Evolutionary conservation across 2,329 filamentous ascomycete genomes (phyloP).

Genomic region (Sclerotinia glacialis): DNA sequence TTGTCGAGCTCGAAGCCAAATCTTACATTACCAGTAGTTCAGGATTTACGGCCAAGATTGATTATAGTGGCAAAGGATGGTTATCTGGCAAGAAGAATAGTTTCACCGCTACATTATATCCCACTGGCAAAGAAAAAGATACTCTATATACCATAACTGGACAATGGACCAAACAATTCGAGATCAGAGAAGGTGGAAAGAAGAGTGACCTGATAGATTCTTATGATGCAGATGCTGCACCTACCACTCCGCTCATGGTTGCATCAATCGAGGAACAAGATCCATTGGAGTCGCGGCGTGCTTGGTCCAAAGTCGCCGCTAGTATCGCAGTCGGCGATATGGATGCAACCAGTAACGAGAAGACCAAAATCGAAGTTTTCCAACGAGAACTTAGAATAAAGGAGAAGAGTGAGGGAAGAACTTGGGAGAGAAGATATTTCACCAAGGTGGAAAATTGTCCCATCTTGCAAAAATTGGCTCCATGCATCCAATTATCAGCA

Average conservation of each 20-base stretch:
- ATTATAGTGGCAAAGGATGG: slow-evolving; percentile 94
- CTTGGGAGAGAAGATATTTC: slow-evolving; percentile 88
- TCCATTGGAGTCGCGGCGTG: slow-evolving; percentile 79
- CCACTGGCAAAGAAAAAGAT: slow-evolving; percentile 67
- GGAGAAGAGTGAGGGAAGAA: slow-evolving; percentile 70
- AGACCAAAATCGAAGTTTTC: slow-evolving; percentile 84
- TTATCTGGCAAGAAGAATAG: slow-evolving; percentile 93
- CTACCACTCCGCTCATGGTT: slow-evolving; percentile 66
- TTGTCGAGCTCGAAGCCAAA: slow-evolving; percentile 82
- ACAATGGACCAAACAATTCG: slow-evolving; percentile 84
- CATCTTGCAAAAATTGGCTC: slow-evolving; percentile 45
- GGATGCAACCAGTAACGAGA: slow-evolving; percentile 73
- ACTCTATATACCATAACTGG: slow-evolving; percentile 79
- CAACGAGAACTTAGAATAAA: slow-evolving; percentile 74
- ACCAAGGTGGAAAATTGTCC: slow-evolving; percentile 49
- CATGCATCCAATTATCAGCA: slow-evolving; percentile 41
- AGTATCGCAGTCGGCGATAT: slow-evolving; percentile 81
- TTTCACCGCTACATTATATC: slow-evolving; percentile 72
- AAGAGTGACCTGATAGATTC: slow-evolving; percentile 55
- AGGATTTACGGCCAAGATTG: slow-evolving; percentile 84
- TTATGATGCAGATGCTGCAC: slow-evolving; percentile 57
- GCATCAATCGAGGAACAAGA: slow-evolving; percentile 76
- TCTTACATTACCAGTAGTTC: slow-evolving; percentile 84
- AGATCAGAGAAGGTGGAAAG: slow-evolving; percentile 66
- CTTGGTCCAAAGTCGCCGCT: slow-evolving; percentile 81